Base-by-base conservation (phyloP, 371 early-diverging fungal genomes). In the Mucor irregularis region DNA sequence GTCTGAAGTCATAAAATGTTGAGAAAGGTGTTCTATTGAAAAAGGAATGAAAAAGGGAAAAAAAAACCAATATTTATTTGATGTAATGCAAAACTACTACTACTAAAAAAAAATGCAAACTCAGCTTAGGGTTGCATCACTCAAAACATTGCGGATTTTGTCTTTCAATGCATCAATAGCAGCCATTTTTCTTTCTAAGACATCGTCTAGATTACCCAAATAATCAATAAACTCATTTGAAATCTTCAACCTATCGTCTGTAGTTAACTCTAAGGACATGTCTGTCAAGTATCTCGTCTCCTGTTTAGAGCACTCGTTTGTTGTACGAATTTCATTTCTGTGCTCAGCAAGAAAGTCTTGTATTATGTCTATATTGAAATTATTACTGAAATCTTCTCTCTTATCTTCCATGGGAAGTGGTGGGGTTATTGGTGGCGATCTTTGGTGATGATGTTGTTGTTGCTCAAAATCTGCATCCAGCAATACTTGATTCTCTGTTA, bases 221-320 rank as follows among this genome's bases (percentile, higher is more conserved):
- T 85, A 85, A 55, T 66, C 76, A 66, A 43, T 69, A 30, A 60
- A 71, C 13, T 67, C 68, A 17, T 62, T 62, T 11, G 71, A 71
- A 38, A 58, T 55, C 19, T 61, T 64, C 3, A 64, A 46, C 5
- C 52, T 61, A 42, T 61, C 46, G 55, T 69, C 7, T 58, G 65
- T n/a, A 53, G 53, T 21, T 38, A 55, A 40, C 58, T 66, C 73
- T 19, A 82, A 49, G n/a, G 90, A 85, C 42, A 91, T 81, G 34
- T 87, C 83, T 42, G 87, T 87, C 14, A 96, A 73, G 14, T 92
- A 74, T 66, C 85, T 85, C 45, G 89, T 88, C 70, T 96, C 95
- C 43, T 80, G 76, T 59, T 90, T 90, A 34, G 85, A 82, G 38
- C 82, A 72, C 56, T 94, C 94, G 16, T 87, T 84, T 10, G 87